These are phyloP conservation scores for Psophocarpus tetragonolobus DNA, from an alignment of 306 rosid species.

Conservation along the genomic window DNA sequence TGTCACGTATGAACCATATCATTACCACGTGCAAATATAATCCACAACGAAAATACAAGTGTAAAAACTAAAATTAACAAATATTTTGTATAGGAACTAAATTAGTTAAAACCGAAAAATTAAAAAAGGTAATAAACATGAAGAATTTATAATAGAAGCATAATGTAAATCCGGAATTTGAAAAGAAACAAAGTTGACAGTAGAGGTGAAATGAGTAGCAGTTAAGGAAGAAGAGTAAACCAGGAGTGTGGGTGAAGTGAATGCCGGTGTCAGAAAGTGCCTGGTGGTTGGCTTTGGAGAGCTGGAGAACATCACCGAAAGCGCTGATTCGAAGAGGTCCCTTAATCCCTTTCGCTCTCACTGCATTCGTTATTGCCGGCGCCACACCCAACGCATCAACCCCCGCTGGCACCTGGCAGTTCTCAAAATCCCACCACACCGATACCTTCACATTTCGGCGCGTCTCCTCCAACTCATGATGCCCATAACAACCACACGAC, in stretches of 20 bases:
- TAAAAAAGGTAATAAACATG: too few relatives aligned
- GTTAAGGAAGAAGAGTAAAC: slow-evolving; percentile 1
- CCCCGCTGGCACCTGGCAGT: slow-evolving; percentile 53
- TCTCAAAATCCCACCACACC: slow-evolving; percentile 95
- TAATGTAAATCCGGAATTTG: too few relatives aligned
- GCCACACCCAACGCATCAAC: slow-evolving; percentile 42
- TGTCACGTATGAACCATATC: too few relatives aligned
- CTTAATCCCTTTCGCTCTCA: slow-evolving; percentile 65
- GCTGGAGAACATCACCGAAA: slow-evolving; percentile 62
- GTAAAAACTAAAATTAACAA: too few relatives aligned
- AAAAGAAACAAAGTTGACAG: too few relatives aligned
- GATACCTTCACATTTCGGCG: slow-evolving; percentile 61
- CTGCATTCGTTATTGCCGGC: slow-evolving; percentile 51
- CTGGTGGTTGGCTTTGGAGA: slow-evolving; percentile 59
- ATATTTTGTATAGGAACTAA: too few relatives aligned
- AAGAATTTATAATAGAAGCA: too few relatives aligned
- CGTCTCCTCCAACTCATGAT: slow-evolving; percentile 35
- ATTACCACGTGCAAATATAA: too few relatives aligned
- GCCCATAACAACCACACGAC: slow-evolving; percentile 17
- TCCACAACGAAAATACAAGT: too few relatives aligned
- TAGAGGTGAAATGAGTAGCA: neutral
- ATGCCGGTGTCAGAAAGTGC: slow-evolving; percentile 70
- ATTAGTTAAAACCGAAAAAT: too few relatives aligned
- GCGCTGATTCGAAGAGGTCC: slow-evolving; percentile 75
- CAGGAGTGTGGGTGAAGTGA: slow-evolving; percentile 59